These are phyloP conservation scores for Naumovozyma baii DNA, from an alignment of 805 yeast genomes.

Conservation along the genomic window DNA sequence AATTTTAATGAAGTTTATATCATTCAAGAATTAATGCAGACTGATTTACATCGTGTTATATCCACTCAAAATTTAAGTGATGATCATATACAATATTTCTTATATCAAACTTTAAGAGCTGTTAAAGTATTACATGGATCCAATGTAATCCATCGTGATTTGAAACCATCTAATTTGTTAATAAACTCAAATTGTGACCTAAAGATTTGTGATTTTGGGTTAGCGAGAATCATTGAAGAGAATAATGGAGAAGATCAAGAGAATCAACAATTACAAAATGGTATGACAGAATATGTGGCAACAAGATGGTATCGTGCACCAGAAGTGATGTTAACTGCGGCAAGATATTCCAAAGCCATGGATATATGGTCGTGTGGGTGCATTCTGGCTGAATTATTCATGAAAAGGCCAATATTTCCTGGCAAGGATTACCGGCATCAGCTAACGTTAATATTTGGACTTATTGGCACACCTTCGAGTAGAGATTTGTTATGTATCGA, in stretches of 20 bases:
- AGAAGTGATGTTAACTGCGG: constrained; percentile 91
- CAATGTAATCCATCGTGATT: constrained; percentile 87
- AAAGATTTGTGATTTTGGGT: constrained; percentile 89
- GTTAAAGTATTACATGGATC: constrained; percentile 86
- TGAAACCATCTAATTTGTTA: constrained; percentile 81
- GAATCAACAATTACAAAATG: constrained; percentile 13
- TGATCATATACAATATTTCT: constrained; percentile 88
- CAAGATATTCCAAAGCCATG: constrained; percentile 87
- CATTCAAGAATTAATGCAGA: constrained; percentile 81
- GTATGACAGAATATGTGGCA: constrained; percentile 94
- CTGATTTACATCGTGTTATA: constrained; percentile 75
- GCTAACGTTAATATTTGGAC: constrained; percentile 70
- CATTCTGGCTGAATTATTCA: constrained; percentile 80
- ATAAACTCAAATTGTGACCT: constrained; percentile 89
- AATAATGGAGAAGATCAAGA: constrained; percentile 21
- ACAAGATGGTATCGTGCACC: constrained; percentile 98
- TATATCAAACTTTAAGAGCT: constrained; percentile 85
- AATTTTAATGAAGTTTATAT: constrained; percentile 79
- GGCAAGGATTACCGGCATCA: constrained; percentile 93
- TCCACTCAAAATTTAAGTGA: constrained; percentile 75
- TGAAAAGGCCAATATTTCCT: constrained; percentile 83
- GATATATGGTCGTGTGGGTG: constrained; percentile 98
- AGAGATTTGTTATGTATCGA: constrained; percentile 69
- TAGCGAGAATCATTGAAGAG: constrained; percentile 45
- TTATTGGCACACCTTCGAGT: constrained; percentile 78